Conservation (phyloP, 2,329 filamentous ascomycete genomes). For the Tolypocladium endophyticum region DNA sequence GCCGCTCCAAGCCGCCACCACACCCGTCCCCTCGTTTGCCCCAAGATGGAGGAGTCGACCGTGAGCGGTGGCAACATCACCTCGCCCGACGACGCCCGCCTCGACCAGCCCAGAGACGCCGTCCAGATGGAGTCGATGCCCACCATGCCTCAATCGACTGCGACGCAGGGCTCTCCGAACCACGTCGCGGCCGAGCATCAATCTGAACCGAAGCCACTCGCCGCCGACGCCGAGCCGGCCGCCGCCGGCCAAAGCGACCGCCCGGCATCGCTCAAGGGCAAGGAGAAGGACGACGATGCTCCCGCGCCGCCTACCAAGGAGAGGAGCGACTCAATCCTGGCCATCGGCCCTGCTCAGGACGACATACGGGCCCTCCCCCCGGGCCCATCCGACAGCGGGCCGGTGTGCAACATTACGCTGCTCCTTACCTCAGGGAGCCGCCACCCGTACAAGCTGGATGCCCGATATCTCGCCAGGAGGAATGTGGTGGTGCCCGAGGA, state of each 20-base stretch:
- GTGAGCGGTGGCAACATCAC: conserved; percentile 18
- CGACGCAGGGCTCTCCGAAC: not conserved
- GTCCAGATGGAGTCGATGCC: conserved; percentile 25
- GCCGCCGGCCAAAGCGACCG: conserved; percentile 10
- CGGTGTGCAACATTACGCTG: conserved; percentile 65
- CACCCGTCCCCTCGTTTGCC: conserved; percentile 17
- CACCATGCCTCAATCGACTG: conserved; percentile 15
- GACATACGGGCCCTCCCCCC: conserved; percentile 26
- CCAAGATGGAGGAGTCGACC: conserved; percentile 20
- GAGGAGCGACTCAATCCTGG: conserved; percentile 24
- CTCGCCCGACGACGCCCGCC: conserved; percentile 15
- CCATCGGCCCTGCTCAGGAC: conserved; percentile 32
- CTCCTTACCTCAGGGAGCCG: conserved; percentile 71
- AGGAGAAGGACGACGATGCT: conserved; percentile 18
- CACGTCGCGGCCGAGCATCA: not conserved
- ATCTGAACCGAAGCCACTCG: conserved; percentile 7
- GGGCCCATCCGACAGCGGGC: conserved; percentile 18
- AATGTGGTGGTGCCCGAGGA: conserved; percentile 65
- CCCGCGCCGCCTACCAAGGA: conserved; percentile 18
- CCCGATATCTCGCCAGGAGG: conserved; percentile 72
- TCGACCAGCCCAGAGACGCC: conserved; percentile 24
- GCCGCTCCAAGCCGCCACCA: conserved; percentile 3
- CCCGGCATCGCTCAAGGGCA: conserved; percentile 17
- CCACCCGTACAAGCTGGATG: conserved; percentile 84
- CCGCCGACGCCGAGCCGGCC: conserved; percentile 9